Evolutionary conservation across 1,284 basidiomycete species (phyloP), one percentile per base, ranked within the genome.

Genomic region (Austroboletus niveus): DNA sequence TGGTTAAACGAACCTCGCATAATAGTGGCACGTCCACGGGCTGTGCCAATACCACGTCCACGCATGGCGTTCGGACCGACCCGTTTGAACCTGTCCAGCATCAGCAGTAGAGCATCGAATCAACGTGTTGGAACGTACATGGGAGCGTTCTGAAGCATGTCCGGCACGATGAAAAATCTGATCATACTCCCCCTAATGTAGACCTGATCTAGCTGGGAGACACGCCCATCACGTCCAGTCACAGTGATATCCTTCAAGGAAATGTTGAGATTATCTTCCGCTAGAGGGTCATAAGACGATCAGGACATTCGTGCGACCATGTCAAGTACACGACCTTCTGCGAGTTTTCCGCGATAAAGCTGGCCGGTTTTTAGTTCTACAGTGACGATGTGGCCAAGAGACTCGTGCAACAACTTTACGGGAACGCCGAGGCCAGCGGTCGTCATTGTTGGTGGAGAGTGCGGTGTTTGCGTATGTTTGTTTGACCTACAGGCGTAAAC

Each of bases 101-200:
- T 66, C 31, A 61, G 57, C 41, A 31, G 30, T 29, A 55, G 36
- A 42, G 31, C 20, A 48, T 47, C 29, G 4, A 31, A 36, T 20
- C 24, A 32, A 22, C 5, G 8, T 36, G 38, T 31, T 49, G 35
- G 51, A 36, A 79, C 91, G 72, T 69, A 96, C 97, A 99, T 99
- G 20, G 97, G 97, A 27, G 97, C 97, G 70, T 99, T 98, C 68
- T 98, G 92, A 60, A 99, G 79, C 89, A 99, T 98, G 72, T 99
- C 97, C 45, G 97, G 97, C 27, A 99, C 97, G 69, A 99, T 98
- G 77, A 98, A 96, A 80, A 98, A 98, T 63, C 94, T 84, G 65
- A 96, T 77, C 92, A 98, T 98, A 72, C 92, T 95, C 59, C 97
- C 97, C 60, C 97, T 82, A 64, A 99, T 99, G 74, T 99, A 99